Evolutionary conservation across 1,139 yeast genomes (phyloP), one percentile per base, ranked within the genome.

Genomic region (Candida buenavistaensis): DNA sequence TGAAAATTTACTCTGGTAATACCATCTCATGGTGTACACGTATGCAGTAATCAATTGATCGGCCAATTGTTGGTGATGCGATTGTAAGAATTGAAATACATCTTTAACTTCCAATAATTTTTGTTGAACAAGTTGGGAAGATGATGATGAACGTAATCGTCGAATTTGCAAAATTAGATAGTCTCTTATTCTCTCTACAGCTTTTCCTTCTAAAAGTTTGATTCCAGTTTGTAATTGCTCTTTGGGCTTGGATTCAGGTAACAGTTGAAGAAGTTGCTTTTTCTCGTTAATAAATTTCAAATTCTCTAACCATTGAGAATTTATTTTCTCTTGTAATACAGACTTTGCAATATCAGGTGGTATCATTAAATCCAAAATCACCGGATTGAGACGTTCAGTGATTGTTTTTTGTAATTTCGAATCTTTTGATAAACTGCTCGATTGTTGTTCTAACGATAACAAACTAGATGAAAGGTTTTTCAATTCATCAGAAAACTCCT

Each of bases 11-110:
- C 84, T 74, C 40, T 73, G 71, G 55, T 92, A 92, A 62, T 92
- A 92, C 98, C 98, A 92, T 50, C 76, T 71, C 88, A 90, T 89
- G 2, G 97, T 90, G 51, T 79, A 82, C 9, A 82, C 64, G 54
- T 92, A 92, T 0, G 97, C 97, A 48, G 76, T 73, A 40, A 80
- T 74, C 28, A 92, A 68, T 48, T 88, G 95, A n/a, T 64, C 54
- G 0, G 95, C 90, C 36, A 92, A 61, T n/a, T 78, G 72, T 4
- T 73, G 69, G 41, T 85, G 78, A 33, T 78, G 76, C 3, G 58
- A 47, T 6, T 64, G 56, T 23, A 92, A 57, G 45, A 85, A 89
- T 3, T 62, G 62, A 48, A 63, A 85, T 1, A 79, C 68, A 33
- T 82, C 88, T 41, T 75, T 75, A 12, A 80, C 78, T 22, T 69